These are phyloP conservation scores for Limonium bicolor DNA, from an alignment of 148 eudicot species.

Conservation along the genomic window DNA sequence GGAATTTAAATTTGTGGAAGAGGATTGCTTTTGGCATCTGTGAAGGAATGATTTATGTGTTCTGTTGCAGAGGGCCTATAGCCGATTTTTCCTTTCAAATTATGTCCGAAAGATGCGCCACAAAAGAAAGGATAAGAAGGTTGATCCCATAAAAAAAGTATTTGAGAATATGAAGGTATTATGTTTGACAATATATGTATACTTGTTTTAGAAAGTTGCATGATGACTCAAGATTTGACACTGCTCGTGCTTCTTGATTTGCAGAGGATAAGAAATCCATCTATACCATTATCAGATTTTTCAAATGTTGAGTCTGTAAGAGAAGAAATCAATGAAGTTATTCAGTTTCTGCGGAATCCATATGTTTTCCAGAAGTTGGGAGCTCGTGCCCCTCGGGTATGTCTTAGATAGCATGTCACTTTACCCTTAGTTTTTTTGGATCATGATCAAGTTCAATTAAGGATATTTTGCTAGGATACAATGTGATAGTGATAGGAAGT, in stretches of 20 bases:
- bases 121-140: conserved; percentile 52
- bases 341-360: conserved; percentile 79
- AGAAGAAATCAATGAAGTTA: conserved; percentile 92
- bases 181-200: conserved; percentile 1
- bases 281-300: conserved; percentile 68
- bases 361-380: conserved; percentile 82
- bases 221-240: not conserved
- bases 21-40: too few relatives aligned
- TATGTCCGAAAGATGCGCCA: too few relatives aligned
- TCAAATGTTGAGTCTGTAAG: conserved; percentile 73
- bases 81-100: too few relatives aligned
- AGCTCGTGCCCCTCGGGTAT: conserved; percentile 96
- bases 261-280: conserved; percentile 88
- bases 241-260: not conserved
- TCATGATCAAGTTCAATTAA: too few relatives aligned
- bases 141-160: conserved; percentile 73
- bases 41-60: too few relatives aligned
- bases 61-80: conserved; percentile 51
- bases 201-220: not conserved
- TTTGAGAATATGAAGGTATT: conserved; percentile 92
- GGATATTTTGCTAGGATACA: too few relatives aligned
- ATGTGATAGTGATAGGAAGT: too few relatives aligned
- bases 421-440: too few relatives aligned
- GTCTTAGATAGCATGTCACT: too few relatives aligned
- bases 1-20: too few relatives aligned